Evolutionary conservation across 371 early-diverging fungal species (phyloP), one percentile per base, ranked within the genome.

Genomic region (Mortierella sp.): DNA sequence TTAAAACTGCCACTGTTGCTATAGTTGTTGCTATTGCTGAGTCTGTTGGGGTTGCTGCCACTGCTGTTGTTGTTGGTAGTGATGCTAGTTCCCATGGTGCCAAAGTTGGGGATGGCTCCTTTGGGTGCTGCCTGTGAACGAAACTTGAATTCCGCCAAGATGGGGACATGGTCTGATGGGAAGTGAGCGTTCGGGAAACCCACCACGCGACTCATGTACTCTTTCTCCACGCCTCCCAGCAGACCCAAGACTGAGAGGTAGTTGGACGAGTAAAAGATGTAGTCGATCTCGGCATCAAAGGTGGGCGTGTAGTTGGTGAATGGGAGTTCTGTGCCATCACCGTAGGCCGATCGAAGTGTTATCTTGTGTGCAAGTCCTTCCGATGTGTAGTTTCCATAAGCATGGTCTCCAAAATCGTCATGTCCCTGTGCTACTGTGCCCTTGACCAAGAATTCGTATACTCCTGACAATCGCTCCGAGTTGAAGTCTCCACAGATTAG

Each of bases 401-500:
- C 85, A 78, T 90, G 90, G 13, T 82, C 80, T 31, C 85, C 87
- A 73, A 98, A 91, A 72, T 98, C 98, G 14, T 79, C 78, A 78
- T 98, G 98, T 47, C 91, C 90, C 67, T 89, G 90, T 17, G 84
- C 80, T 49, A 96, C 82, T 0, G 76, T 60, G 16, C 91, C 89
- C 54, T 86, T 83, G 41, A 90, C 85, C 34, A 97, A 79, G 67
- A 94, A 95, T 70, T 96, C 95, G 76, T 94, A 95, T 0, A 99
- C 97, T 13, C 96, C 96, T 7, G 96, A 95, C 43, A 88, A 86
- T 3, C 95, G 94, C 4, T 90, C 81, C 16, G 98, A 97, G 80
- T 99, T 99, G 80, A 98, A 97, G 83, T 99, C 99, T 39, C 99
- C 99, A 61, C 93, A 91, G 17, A 97, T 82, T 16, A 98, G 57